Conservation (phyloP, 345 rosid genomes). For the Mercurialis annua region DNA sequence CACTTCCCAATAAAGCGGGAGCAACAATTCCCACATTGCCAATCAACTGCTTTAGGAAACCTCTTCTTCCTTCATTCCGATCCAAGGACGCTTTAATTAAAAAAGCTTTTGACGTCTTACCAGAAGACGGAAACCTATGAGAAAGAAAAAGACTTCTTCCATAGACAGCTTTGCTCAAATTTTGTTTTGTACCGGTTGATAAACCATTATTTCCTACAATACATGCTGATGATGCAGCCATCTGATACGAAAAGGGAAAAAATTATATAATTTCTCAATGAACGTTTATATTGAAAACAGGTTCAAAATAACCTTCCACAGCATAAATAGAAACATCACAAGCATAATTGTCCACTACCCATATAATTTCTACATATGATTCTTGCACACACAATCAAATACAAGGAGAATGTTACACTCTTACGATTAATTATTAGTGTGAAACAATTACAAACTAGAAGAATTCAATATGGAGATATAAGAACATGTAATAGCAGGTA, state of each 20-base stretch:
- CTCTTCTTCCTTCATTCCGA: constrained; percentile 61
- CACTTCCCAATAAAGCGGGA: constrained; percentile 54
- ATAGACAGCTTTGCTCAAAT: constrained; percentile 34
- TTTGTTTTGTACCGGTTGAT: constrained; percentile 37
- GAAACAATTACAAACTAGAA: not conserved
- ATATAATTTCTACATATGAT: not conserved
- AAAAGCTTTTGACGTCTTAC: constrained; percentile 37
- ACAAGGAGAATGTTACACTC: not conserved
- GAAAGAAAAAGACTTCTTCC: constrained; percentile 40
- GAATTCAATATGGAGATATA: not conserved
- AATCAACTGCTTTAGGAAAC: constrained; percentile 62
- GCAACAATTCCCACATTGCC: constrained; percentile 61
- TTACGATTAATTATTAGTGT: not conserved
- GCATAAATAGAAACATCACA: not conserved
- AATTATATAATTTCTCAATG: not conserved
- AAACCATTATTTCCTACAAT: constrained; percentile 55
- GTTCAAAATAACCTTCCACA: not conserved
- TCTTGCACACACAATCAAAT: not conserved
- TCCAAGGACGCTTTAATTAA: constrained; percentile 53
- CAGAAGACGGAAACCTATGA: constrained; percentile 26
- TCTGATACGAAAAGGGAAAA: constrained; percentile 31
- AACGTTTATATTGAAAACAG: not conserved
- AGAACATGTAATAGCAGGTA: not conserved
- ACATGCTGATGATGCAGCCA: constrained; percentile 79
- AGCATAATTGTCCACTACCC: too few species aligned